Evolutionary conservation across 106 monocot species (phyloP).

Genomic region (Acorus gramineus): DNA sequence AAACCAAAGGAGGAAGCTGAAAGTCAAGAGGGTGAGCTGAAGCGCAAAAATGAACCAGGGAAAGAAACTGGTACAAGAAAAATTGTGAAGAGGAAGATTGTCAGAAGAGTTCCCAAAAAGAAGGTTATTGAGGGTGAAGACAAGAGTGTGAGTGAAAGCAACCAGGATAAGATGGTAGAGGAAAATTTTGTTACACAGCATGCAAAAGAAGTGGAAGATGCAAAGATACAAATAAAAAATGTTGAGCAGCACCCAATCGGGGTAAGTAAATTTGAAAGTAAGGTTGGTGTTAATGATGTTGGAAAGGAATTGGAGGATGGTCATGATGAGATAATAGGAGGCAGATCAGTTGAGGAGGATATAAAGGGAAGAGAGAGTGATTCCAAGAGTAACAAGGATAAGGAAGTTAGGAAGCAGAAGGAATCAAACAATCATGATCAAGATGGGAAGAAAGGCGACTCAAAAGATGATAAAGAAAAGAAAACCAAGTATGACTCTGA

Average conservation of each 20-base stretch:
- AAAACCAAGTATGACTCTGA: constrained; percentile 32
- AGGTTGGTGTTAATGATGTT: too few species aligned
- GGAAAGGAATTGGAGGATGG: too few species aligned
- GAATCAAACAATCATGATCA: constrained; percentile 25
- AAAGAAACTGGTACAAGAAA: constrained; percentile 28
- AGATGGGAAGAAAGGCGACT: constrained; percentile 20
- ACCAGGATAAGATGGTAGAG: constrained; percentile 17
- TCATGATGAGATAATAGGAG: too few species aligned
- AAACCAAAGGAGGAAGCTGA: constrained; percentile 18
- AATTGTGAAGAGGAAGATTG: constrained; percentile 71
- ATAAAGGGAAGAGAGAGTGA: constrained; percentile 4
- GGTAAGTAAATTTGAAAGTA: too few species aligned
- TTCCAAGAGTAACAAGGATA: constrained; percentile 14
- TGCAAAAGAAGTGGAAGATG: constrained; percentile 16
- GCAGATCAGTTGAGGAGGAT: not conserved
- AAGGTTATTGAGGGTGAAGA: constrained; percentile 31
- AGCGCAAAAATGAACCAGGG: constrained; percentile 8
- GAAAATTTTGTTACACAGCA: not conserved
- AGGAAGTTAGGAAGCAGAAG: constrained; percentile 10
- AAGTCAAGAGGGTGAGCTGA: constrained; percentile 11
- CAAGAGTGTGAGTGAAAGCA: constrained; percentile 14
- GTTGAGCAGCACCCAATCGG: too few species aligned
- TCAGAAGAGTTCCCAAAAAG: constrained; percentile 67
- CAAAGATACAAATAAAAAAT: constrained; percentile 8
- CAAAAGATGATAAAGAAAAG: constrained; percentile 38